A percentile compares a stretch with the other conserved stretches of the same genome.
Conservation (phyloP, 2,329 filamentous ascomycete species). For the Aotearoamyces nothofagi region DNA sequence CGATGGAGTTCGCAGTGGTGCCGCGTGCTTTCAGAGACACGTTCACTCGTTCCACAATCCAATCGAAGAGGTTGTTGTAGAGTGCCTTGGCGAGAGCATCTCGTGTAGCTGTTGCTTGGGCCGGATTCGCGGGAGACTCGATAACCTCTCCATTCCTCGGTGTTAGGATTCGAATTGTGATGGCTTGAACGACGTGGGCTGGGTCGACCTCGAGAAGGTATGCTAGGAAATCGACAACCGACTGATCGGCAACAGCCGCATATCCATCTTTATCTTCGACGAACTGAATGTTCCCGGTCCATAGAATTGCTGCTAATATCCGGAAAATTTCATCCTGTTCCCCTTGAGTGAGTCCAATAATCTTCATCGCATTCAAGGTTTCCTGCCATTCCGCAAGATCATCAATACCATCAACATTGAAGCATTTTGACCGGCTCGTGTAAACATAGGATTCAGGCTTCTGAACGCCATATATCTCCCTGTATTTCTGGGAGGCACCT, state of each 20-base stretch:
- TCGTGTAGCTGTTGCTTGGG: constrained; percentile 73
- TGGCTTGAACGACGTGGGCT: constrained; percentile 65
- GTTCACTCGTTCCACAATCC: constrained; percentile 92
- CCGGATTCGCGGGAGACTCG: constrained; percentile 67
- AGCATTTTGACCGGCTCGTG: constrained; percentile 86
- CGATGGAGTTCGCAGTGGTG: constrained; percentile 67
- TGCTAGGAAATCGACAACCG: constrained; percentile 85
- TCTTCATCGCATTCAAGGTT: constrained; percentile 83
- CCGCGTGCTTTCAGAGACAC: constrained; percentile 70
- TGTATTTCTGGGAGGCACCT: constrained; percentile 73
- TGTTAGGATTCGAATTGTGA: constrained; percentile 76
- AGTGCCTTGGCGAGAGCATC: constrained; percentile 92
- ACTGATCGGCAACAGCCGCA: constrained; percentile 73
- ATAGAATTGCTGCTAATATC: constrained; percentile 80
- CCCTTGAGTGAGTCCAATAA: constrained; percentile 74
- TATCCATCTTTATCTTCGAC: constrained; percentile 80
- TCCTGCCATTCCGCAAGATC: constrained; percentile 80
- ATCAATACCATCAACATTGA: constrained; percentile 87
- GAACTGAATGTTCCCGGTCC: constrained; percentile 91
- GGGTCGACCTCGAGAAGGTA: constrained; percentile 84
- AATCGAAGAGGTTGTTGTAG: constrained; percentile 95
- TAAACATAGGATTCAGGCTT: constrained; percentile 87
- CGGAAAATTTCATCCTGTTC: constrained; percentile 97
- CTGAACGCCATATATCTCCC: constrained; percentile 80
- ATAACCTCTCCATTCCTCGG: constrained; percentile 51